Evolutionary conservation across 192 early-diverging fungal species (phyloP).

Genomic region (Cetraspora pellucida): DNA sequence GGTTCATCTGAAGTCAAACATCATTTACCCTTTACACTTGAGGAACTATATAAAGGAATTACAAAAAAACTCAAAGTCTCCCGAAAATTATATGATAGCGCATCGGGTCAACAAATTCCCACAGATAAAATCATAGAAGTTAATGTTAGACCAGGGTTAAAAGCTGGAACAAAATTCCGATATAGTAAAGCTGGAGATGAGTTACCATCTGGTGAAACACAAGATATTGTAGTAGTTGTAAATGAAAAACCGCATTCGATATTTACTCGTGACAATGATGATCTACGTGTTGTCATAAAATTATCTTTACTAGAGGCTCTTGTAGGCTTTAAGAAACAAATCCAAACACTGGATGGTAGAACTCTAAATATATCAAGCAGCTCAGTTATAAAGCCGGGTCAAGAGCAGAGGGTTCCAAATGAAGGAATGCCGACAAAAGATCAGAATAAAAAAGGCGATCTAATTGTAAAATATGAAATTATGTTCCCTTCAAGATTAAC

Average conservation of each 20-base stretch:
- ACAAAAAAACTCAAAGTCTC: constrained; percentile 95
- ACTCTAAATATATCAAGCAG: constrained; percentile 66
- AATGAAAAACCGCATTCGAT: constrained; percentile 89
- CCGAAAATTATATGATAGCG: constrained; percentile 52
- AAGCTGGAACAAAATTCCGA: constrained; percentile 95
- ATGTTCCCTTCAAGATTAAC: constrained; percentile 76
- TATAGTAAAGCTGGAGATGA: constrained; percentile 92
- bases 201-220: constrained; percentile 67
- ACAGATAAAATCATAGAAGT: constrained; percentile 84
- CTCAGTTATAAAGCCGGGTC: constrained; percentile 70
- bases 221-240: constrained; percentile 94
- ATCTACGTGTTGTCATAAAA: constrained; percentile 66
- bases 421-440: constrained; percentile 96
- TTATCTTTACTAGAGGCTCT: constrained; percentile 80
- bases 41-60: constrained; percentile 88
- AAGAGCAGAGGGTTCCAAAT: constrained; percentile 69
- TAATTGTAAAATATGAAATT: constrained; percentile 79
- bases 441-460: constrained; percentile 79
- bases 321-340: constrained; percentile 71
- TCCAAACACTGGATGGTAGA: constrained; percentile 79
- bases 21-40: constrained; percentile 76
- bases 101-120: constrained; percentile 45
- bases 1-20: constrained; percentile 57
- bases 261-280: constrained; percentile 88
- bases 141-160: constrained; percentile 93